Base-by-base conservation (phyloP, 2,329 filamentous ascomycete species). In the Westerdykella ornata region DNA sequence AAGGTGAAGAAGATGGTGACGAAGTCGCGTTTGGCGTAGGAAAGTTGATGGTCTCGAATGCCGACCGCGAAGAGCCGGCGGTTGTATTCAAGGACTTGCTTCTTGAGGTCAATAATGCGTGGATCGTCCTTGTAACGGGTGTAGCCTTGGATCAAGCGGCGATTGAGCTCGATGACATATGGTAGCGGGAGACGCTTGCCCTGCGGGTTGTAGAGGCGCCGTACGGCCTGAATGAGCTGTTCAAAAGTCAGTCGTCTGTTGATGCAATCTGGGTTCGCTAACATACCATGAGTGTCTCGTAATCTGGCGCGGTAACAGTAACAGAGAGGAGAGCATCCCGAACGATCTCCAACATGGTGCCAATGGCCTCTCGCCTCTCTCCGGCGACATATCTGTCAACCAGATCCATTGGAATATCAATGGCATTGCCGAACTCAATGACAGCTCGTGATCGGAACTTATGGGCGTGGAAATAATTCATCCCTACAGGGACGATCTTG, bases 391-490 rank as follows among this genome's bases (percentile, higher is more conserved):
- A 97, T 67, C 88, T 81, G 47, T 89, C 77, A 4, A 96, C 87
- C 26, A 96, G 71, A 57, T 94, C 85, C 15, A 73, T 72, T 1
- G 88, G 84, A 8, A 97, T 81, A 51, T 94, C 85, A 48, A 97
- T 82, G 0, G 92, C 88, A 18, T 80, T 82, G 7, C 92, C 92
- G 56, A 97, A 98, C 62, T 98, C 92, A 45, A 97, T 82, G 4
- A 98, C 90, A 28, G 90, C 92, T 62, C 92, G 80, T 49, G 90
- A 97, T 35, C 90, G 84, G 68, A 98, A 98, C 66, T 97, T 98
- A 75, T 98, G 90, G 0, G 90, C 86, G 67, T 97, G 90, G 70
- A 98, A 98, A 68, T 98, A 98, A 68, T 98, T 98, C 90, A 98
- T 96, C 56, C 90, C 90, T 38, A 92, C 89, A 3, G 92, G 92